phyloP scores from a whole-genome alignment of 1,284 basidiomycete species.

The Ustilago tritici region DNA sequence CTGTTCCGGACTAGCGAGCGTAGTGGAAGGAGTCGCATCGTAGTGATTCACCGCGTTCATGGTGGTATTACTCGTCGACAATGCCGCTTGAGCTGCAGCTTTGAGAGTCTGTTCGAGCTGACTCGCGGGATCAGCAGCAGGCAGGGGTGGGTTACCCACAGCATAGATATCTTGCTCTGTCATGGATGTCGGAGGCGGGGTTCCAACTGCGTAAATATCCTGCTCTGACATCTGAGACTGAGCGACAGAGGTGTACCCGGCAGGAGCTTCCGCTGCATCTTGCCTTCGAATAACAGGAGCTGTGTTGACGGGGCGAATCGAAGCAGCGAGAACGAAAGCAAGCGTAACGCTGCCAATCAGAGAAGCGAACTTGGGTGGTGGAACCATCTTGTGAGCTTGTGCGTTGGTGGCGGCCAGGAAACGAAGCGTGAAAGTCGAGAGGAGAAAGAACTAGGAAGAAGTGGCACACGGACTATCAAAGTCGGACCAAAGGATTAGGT shows the following conservation, averaged over 20 bases:
- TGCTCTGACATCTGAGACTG: constrained; percentile 41
- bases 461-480: constrained; percentile 36
- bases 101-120: constrained; percentile 22
- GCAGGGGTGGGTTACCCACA: constrained; percentile 16
- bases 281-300: constrained; percentile 32
- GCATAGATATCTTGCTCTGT: constrained; percentile 45
- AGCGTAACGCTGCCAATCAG: constrained; percentile 36
- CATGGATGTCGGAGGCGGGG: constrained; percentile 28
- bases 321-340: constrained; percentile 34
- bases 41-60: constrained; percentile 17
- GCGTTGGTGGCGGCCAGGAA: constrained; percentile 11
- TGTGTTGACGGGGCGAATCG: constrained; percentile 28
- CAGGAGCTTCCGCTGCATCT: constrained; percentile 24
- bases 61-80: constrained; percentile 16
- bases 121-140: background rate
- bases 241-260: constrained; percentile 36
- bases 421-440: background rate
- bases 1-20: background rate
- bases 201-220: constrained; percentile 44
- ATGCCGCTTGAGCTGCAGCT: constrained; percentile 18
- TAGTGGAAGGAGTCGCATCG: constrained; percentile 23
- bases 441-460: background rate
- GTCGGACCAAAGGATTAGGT: constrained; percentile 12
- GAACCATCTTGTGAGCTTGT: constrained; percentile 22
- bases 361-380: constrained; percentile 38